Evolutionary conservation across 2,329 filamentous ascomycete species (phyloP).

Genomic region (Venturiaceae sp.): DNA sequence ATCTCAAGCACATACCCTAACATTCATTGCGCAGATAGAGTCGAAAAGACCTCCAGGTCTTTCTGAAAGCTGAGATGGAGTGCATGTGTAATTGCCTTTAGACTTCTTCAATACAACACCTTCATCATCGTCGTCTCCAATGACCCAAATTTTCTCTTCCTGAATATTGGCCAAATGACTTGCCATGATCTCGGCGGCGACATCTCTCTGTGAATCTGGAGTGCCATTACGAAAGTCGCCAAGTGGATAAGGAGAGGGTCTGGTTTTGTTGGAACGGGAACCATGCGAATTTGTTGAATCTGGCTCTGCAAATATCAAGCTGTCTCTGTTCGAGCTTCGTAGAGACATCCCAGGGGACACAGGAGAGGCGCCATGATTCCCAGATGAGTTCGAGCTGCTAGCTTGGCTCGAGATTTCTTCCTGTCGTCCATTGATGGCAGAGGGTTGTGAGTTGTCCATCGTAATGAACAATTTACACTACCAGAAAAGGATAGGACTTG

Average conservation of each 20-base stretch:
- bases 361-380: not conserved
- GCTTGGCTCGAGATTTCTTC: not conserved
- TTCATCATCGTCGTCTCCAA: slow-evolving; percentile 34
- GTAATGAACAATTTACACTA: not conserved
- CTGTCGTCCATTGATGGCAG: not conserved
- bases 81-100: slow-evolving; percentile 41
- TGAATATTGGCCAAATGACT: slow-evolving; percentile 55
- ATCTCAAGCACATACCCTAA: slow-evolving; percentile 34
- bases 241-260: slow-evolving; percentile 14
- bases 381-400: not conserved
- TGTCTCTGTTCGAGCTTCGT: not conserved
- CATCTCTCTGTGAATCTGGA: slow-evolving; percentile 38
- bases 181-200: slow-evolving; percentile 53
- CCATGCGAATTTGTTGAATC: not conserved
- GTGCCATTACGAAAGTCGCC: slow-evolving; percentile 27
- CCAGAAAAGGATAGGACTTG: not conserved
- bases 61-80: slow-evolving; percentile 36
- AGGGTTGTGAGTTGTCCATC: not conserved
- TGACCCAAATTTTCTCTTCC: slow-evolving; percentile 44
- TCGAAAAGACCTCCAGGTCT: slow-evolving; percentile 40
- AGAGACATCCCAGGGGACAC: not conserved
- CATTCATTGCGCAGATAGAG: slow-evolving; percentile 40
- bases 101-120: slow-evolving; percentile 46
- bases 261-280: not conserved
- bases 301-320: not conserved